phyloP scores from a whole-genome alignment of 1,139 yeast genomes.

The Pichia sp. region DNA sequence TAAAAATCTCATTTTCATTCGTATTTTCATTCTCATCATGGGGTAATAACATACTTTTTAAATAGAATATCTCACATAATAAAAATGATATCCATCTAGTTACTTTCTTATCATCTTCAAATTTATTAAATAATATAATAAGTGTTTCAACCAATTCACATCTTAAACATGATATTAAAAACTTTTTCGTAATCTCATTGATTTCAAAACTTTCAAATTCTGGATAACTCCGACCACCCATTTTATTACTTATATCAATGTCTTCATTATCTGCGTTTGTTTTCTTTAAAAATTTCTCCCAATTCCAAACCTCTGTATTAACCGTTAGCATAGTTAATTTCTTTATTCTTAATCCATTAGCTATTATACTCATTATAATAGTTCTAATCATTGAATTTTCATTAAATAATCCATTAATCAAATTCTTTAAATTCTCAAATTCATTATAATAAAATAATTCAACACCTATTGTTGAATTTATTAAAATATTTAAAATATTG shows the following conservation, averaged over 20 bases:
- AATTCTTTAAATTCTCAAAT: constrained; percentile 50
- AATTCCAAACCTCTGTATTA: constrained; percentile 6
- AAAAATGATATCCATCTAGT: constrained; percentile 58
- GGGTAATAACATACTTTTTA: constrained; percentile 53
- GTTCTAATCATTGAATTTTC: constrained; percentile 54
- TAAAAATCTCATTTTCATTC: constrained; percentile 7
- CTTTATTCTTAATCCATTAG: constrained; percentile 59
- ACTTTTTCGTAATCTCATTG: constrained; percentile 59
- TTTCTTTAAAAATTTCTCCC: constrained; percentile 4
- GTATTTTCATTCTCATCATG: constrained; percentile 15
- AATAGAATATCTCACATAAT: constrained; percentile 53
- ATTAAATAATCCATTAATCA: constrained; percentile 57
- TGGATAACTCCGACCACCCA: constrained; percentile 19
- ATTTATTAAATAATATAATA: constrained; percentile 36
- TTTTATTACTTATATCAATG: not conserved
- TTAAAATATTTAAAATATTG: constrained; percentile 49
- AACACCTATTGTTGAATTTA: constrained; percentile 76
- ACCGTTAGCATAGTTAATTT: constrained; percentile 37
- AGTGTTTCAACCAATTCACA: constrained; percentile 52
- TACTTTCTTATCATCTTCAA: constrained; percentile 34
- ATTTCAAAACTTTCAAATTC: constrained; percentile 27
- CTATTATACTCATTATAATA: constrained; percentile 61
- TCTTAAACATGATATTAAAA: constrained; percentile 47
- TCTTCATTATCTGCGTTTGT: not conserved
- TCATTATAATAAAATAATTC: constrained; percentile 56